phyloP scores from a whole-genome alignment of 2,329 filamentous ascomycete species.

The Phialophora macrospora region DNA sequence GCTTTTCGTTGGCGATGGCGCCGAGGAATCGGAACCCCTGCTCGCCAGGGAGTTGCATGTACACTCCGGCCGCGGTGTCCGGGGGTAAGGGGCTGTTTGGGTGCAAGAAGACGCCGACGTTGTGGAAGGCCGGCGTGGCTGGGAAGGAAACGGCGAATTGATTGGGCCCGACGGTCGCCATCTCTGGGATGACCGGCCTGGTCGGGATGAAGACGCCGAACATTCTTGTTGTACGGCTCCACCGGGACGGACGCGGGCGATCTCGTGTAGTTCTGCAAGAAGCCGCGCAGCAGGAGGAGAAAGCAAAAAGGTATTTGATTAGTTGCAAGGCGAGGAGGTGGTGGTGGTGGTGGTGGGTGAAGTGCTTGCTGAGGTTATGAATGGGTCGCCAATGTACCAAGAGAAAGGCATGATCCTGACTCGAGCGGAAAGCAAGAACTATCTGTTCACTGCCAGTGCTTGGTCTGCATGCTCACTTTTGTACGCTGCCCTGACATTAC shows the following conservation, averaged over 20 bases:
- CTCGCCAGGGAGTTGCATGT: constrained; percentile 71
- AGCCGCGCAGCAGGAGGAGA: neutral
- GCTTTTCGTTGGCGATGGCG: constrained; percentile 85
- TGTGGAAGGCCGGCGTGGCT: constrained; percentile 62
- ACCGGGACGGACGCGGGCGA: neutral
- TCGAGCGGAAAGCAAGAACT: neutral
- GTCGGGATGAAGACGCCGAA: constrained; percentile 67
- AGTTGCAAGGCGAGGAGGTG: neutral
- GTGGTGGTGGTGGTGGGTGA: no score
- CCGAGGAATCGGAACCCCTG: constrained; percentile 82
- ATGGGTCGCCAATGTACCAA: neutral
- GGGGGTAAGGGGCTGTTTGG: constrained; percentile 75
- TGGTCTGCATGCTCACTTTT: neutral
- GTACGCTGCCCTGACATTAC: no score
- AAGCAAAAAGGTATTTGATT: neutral
- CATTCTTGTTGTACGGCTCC: constrained; percentile 48
- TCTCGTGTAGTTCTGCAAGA: neutral
- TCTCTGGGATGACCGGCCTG: constrained; percentile 63
- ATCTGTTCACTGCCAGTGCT: neutral
- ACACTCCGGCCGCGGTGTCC: constrained; percentile 84
- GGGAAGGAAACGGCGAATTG: constrained; percentile 73
- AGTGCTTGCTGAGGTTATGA: neutral
- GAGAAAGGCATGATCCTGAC: neutral
- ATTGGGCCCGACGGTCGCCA: constrained; percentile 53
- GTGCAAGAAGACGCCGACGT: constrained; percentile 87